Conservation (phyloP, 192 early-diverging fungal genomes). For the Entophlyctis luteolus region DNA sequence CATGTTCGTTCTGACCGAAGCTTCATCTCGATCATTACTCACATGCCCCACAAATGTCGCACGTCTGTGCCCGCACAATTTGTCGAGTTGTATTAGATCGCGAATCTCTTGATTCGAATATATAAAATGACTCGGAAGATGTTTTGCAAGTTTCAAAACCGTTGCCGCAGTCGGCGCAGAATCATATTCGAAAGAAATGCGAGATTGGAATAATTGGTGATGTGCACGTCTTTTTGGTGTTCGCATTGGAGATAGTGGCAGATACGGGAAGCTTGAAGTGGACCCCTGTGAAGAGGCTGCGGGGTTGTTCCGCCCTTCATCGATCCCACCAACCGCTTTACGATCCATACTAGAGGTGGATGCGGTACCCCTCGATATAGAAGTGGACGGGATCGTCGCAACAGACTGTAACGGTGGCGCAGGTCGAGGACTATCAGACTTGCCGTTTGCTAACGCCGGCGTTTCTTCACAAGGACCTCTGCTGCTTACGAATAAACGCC, state of each 20-base stretch:
- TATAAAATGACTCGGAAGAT: background rate
- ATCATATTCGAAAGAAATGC: no score
- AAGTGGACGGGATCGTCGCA: background rate
- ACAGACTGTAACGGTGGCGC: no score
- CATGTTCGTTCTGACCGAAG: slow-evolving; percentile 71
- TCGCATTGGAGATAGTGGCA: background rate
- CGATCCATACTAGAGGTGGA: background rate
- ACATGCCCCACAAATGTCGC: slow-evolving; percentile 36
- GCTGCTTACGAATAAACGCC: no score
- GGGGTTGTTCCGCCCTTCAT: background rate
- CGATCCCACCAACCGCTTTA: background rate
- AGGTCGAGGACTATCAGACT: no score
- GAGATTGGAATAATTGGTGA: background rate
- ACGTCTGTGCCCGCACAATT: no score
- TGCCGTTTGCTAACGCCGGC: no score
- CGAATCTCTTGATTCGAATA: background rate
- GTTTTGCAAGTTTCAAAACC: background rate
- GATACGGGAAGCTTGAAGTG: background rate
- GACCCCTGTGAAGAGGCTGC: background rate
- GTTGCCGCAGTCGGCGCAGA: background rate
- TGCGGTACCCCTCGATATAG: background rate
- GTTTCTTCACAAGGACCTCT: no score
- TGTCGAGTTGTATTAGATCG: slow-evolving; percentile 1
- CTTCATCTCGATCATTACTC: slow-evolving; percentile 72
- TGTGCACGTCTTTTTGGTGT: background rate